Conservation (phyloP, 441 rosid genomes). For the Daphne laureola region DNA sequence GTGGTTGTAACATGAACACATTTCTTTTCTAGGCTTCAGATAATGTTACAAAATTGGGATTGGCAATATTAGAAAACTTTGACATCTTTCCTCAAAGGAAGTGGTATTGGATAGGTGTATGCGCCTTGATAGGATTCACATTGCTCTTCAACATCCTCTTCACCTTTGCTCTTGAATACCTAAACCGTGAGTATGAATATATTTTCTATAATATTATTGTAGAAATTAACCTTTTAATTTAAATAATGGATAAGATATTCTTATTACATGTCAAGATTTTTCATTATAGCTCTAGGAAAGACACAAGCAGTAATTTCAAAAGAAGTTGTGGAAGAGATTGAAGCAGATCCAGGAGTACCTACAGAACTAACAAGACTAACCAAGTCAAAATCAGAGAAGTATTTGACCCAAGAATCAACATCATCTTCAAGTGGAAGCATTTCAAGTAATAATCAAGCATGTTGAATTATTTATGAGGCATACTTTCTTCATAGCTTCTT, state of each 20-base stretch:
- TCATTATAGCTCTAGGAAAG: slow-evolving; percentile 46
- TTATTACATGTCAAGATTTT: not conserved
- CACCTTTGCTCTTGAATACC: slow-evolving; percentile 51
- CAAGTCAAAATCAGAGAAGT: too few relatives aligned
- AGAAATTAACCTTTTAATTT: too few relatives aligned
- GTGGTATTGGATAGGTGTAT: slow-evolving; percentile 80
- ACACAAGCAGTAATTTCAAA: slow-evolving; percentile 55
- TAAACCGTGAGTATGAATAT: slow-evolving; percentile 43
- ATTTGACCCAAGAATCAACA: too few relatives aligned
- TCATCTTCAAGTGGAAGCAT: too few relatives aligned
- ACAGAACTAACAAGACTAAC: too few relatives aligned
- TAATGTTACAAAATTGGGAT: slow-evolving; percentile 33
- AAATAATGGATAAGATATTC: not conserved
- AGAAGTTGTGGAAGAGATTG: slow-evolving; percentile 33
- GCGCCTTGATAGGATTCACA: slow-evolving; percentile 45
- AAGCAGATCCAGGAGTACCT: not conserved
- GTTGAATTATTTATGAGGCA: too few relatives aligned
- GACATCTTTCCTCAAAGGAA: slow-evolving; percentile 34
- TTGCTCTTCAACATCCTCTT: slow-evolving; percentile 56
- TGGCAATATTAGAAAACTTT: slow-evolving; percentile 37
- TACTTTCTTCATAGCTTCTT: too few relatives aligned
- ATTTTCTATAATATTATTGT: not conserved
- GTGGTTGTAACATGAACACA: too few relatives aligned
- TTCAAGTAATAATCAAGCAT: too few relatives aligned
- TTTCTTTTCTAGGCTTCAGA: slow-evolving; percentile 36